Evolutionary conservation across 2,329 filamentous ascomycete species (phyloP), one percentile per base, ranked within the genome.

Genomic region (Capronia epimyces): DNA sequence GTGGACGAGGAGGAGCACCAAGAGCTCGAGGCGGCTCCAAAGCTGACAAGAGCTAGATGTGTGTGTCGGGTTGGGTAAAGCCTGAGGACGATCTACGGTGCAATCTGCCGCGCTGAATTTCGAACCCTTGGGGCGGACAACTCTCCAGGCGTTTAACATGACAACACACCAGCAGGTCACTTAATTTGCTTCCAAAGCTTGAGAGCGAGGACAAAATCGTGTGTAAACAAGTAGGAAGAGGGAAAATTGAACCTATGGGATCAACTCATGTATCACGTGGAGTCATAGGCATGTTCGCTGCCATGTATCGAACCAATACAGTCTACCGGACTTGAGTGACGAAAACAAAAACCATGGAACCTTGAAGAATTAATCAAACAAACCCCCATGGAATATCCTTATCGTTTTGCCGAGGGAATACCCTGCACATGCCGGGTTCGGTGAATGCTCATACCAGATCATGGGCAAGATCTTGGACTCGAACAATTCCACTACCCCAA

Each of bases 401-500:
- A 29, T 29, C 25, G 25, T 29, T 12, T 6, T 29, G 6, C 25
- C 25, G 6, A 29, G 25, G 25, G 6, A 12, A 12, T 12, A 29
- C 12, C 25, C 6, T 7, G 25, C 25, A 6, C 12, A 29, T 29
- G 25, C 12, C 25, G 25, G 25, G 6, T 7, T 29, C 12, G 6
- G 6, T 29, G 6, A 12, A 29, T 15, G 39, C 20, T 49, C 25
- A 48, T 13, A 43, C 16, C 12, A 34, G 13, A 50, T 60, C 60
- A 46, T 60, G 66, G 0, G 82, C 81, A 18, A 87, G 64, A 62
- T 87, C 83, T 71, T 84, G 79, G 16, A 87, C 71, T 54, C 80
- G 76, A 37, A 87, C 71, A 52, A 88, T 64, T 0, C 84, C 84
- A 22, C 81, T 86, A 0, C 76, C 84, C 75, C 84, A 76, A 0